phyloP scores from a whole-genome alignment of 2,329 filamentous ascomycete species.

The Paecilomyces fulvus region DNA sequence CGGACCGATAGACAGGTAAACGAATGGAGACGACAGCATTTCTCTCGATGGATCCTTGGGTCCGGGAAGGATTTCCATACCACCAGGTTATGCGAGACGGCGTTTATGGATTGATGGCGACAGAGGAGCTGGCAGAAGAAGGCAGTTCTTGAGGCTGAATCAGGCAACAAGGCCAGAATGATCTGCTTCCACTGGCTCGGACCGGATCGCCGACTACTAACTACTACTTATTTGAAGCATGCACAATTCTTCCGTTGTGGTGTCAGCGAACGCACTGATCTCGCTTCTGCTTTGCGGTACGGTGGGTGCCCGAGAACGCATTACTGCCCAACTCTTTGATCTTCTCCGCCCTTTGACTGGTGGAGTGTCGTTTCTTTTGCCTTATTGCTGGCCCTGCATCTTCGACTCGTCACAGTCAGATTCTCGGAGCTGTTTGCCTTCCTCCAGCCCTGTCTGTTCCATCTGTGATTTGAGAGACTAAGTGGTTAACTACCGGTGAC shows the following conservation, averaged over 20 bases:
- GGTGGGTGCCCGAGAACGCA: conserved; percentile 26
- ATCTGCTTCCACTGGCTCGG: background rate
- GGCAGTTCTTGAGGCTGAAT: background rate
- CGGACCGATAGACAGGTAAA: background rate
- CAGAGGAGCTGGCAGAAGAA: background rate
- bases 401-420: background rate
- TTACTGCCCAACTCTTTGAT: conserved; percentile 25
- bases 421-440: background rate
- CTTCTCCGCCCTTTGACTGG: background rate
- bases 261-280: background rate
- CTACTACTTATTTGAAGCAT: conserved; percentile 1
- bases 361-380: background rate
- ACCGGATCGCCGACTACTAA: background rate
- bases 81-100: background rate
- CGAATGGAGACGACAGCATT: background rate
- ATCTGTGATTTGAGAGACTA: background rate
- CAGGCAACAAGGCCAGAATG: background rate
- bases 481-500: background rate
- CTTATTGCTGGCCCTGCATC: background rate
- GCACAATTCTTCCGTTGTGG: background rate
- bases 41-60: background rate
- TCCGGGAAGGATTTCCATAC: background rate
- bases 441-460: background rate
- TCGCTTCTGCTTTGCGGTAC: background rate
- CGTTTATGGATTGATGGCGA: background rate